These are phyloP conservation scores for Astragalus membranaceus DNA, from an alignment of 306 rosid species.

Conservation along the genomic window DNA sequence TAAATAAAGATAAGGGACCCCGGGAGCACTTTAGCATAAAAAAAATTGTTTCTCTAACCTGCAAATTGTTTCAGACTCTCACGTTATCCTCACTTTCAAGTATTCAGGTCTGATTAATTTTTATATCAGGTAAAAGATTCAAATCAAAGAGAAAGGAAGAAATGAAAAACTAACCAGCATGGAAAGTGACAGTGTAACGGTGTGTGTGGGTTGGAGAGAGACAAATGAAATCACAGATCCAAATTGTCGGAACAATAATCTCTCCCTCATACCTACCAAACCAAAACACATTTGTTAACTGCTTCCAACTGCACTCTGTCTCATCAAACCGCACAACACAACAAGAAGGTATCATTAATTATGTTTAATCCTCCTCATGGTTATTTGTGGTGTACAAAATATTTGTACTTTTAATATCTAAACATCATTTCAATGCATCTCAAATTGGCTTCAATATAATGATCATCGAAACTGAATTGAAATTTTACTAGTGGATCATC, in stretches of 20 bases:
- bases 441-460: not conserved
- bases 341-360: not conserved
- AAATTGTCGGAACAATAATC: conserved; percentile 8
- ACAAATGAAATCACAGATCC: not conserved
- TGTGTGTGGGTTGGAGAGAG: too few relatives aligned
- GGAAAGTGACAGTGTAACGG: not conserved
- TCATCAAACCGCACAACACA: not conserved
- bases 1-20: too few relatives aligned
- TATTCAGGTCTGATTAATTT: too few relatives aligned
- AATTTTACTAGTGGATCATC: not conserved
- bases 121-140: too few relatives aligned
- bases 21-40: too few relatives aligned
- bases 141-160: too few relatives aligned
- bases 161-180: not conserved
- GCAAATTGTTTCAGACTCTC: too few relatives aligned
- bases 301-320: not conserved
- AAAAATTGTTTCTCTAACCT: too few relatives aligned
- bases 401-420: not conserved
- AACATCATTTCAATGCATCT: not conserved
- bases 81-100: too few relatives aligned
- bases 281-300: not conserved
- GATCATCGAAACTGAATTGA: not conserved
- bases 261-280: not conserved
- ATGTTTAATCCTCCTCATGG: not conserved
- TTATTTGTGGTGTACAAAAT: not conserved